phyloP scores from a whole-genome alignment of 768 basidiomycete genomes.

The Hygrophorus pudorinus region DNA sequence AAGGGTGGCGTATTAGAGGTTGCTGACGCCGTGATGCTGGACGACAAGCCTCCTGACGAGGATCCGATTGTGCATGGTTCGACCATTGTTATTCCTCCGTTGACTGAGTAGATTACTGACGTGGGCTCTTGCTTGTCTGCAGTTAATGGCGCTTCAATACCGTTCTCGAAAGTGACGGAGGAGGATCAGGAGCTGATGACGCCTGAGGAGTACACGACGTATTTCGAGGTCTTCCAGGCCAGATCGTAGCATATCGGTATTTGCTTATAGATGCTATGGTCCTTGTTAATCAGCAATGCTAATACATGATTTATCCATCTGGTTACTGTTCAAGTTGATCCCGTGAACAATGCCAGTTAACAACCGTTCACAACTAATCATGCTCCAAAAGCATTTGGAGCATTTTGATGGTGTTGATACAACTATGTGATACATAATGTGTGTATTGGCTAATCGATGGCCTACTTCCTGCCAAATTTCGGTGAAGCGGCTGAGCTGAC shows the following conservation, averaged over 20 bases:
- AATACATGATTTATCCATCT: no score
- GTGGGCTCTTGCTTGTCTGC: background rate
- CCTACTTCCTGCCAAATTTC: no score
- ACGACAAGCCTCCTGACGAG: conserved; percentile 17
- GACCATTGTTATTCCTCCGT: conserved; percentile 12
- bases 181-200: conserved; percentile 92
- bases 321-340: no score
- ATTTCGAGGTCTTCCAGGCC: conserved; percentile 59
- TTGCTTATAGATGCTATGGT: background rate
- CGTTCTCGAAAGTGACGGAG: conserved; percentile 77
- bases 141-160: conserved; percentile 72
- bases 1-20: conserved; percentile 9
- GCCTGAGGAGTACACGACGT: conserved; percentile 82
- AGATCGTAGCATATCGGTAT: conserved; percentile 19
- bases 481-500: no score
- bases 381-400: no score
- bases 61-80: conserved; percentile 65
- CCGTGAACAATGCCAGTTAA: no score
- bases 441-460: no score
- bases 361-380: no score
- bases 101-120: background rate
- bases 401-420: no score
- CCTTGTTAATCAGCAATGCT: no score
- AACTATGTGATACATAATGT: no score
- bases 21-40: conserved; percentile 15